phyloP scores from a whole-genome alignment of 129 eudicot genomes.

The Helianthus tuberosus region DNA sequence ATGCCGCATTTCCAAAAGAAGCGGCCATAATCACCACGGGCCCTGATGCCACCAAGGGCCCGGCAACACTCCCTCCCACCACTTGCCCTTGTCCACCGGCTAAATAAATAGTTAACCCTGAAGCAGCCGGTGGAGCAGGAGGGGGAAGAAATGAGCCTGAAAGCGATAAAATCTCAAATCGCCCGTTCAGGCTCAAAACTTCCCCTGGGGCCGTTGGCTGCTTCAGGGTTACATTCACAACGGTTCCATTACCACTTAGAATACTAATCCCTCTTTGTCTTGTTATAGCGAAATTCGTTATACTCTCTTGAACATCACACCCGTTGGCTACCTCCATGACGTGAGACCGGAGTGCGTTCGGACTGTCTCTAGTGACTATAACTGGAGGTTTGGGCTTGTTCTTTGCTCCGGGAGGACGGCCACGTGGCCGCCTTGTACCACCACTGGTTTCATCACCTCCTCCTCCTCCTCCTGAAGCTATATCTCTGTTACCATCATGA shows the following conservation, averaged over 20 bases:
- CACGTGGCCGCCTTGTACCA: slow-evolving; percentile 60
- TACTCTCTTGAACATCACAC: slow-evolving; percentile 73
- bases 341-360: slow-evolving; percentile 89
- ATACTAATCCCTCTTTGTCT: slow-evolving; percentile 88
- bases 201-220: slow-evolving; percentile 76
- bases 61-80: slow-evolving; percentile 82
- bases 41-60: slow-evolving; percentile 72
- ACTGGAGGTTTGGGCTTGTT: slow-evolving; percentile 93
- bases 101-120: slow-evolving; percentile 67
- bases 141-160: slow-evolving; percentile 85
- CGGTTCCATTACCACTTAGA: slow-evolving; percentile 72
- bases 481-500: slow-evolving; percentile 40
- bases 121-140: slow-evolving; percentile 90
- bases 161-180: slow-evolving; percentile 83
- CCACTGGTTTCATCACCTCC: slow-evolving; percentile 42
- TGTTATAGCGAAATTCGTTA: slow-evolving; percentile 61
- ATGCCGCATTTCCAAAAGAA: slow-evolving; percentile 90
- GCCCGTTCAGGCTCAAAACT: slow-evolving; percentile 65
- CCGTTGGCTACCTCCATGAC: slow-evolving; percentile 85
- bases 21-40: slow-evolving; percentile 94
- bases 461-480: slow-evolving; percentile 37
- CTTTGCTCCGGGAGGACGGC: slow-evolving; percentile 87
- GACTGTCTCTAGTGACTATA: slow-evolving; percentile 79
- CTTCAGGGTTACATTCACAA: slow-evolving; percentile 68
- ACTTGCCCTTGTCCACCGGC: slow-evolving; percentile 96